A percentile compares a stretch with the other conserved stretches of the same genome.
These are phyloP conservation scores for Vigna nakashimae DNA, from an alignment of 306 rosid genomes.

Conservation along the genomic window DNA sequence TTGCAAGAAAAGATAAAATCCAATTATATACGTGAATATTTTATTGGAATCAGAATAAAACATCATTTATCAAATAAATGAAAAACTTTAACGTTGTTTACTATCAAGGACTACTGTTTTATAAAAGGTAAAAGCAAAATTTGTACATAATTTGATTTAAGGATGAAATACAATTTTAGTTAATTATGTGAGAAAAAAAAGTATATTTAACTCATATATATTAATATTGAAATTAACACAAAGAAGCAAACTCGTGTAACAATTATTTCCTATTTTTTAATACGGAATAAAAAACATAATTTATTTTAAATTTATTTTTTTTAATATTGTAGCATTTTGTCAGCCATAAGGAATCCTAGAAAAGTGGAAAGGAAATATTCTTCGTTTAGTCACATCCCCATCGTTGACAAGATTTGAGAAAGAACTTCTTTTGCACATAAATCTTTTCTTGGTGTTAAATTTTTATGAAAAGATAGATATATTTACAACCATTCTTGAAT, in stretches of 20 bases:
- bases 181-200: too few species aligned
- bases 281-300: not conserved
- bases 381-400: not conserved
- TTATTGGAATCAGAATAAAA: too few species aligned
- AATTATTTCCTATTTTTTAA: not conserved
- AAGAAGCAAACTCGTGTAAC: not conserved
- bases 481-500: not conserved
- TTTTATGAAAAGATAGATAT: not conserved
- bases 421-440: not conserved
- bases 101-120: too few species aligned
- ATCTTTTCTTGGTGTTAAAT: not conserved
- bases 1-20: too few species aligned
- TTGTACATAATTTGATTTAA: too few species aligned
- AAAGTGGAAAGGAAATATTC: constrained; percentile 7
- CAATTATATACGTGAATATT: too few species aligned
- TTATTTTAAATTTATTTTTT: not conserved
- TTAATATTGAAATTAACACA: not conserved
- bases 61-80: too few species aligned
- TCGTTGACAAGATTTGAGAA: not conserved
- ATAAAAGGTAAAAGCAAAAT: too few species aligned
- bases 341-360: not conserved
- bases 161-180: too few species aligned
- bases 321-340: not conserved
- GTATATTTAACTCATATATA: too few species aligned
- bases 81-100: too few species aligned